These are phyloP conservation scores for Solanum appendiculatum DNA, from an alignment of 257 asterid genomes.

Conservation along the genomic window DNA sequence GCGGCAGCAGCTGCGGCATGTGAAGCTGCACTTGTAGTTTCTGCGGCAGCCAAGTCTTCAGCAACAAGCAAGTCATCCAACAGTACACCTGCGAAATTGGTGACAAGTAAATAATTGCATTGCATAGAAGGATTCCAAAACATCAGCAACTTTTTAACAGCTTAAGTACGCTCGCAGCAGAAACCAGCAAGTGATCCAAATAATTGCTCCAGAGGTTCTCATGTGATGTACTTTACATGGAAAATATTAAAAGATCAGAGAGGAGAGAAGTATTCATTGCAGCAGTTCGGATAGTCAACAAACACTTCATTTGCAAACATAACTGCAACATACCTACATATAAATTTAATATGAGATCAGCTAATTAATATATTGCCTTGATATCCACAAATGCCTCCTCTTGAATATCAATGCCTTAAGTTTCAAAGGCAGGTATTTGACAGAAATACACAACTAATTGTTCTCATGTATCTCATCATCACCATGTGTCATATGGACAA, in stretches of 20 bases:
- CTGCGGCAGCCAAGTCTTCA: conserved; percentile 94
- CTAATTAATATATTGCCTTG: background rate
- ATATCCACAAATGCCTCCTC: background rate
- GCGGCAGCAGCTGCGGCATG: conserved; percentile 96
- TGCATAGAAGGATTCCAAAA: background rate
- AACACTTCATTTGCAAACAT: background rate
- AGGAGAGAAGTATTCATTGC: background rate
- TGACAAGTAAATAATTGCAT: background rate
- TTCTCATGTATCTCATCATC: background rate
- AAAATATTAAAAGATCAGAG: background rate
- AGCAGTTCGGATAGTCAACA: background rate
- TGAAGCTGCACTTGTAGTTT: conserved; percentile 93
- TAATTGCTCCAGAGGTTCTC: background rate
- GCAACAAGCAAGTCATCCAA: conserved; percentile 94
- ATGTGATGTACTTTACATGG: background rate
- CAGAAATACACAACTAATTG: background rate
- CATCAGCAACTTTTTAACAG: background rate
- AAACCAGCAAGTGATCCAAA: background rate
- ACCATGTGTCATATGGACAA: background rate
- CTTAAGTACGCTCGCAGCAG: background rate
- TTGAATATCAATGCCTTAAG: background rate
- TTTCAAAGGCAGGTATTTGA: background rate
- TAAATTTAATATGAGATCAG: background rate
- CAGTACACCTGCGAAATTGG: conserved; percentile 55
- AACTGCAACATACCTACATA: background rate